phyloP scores from a whole-genome alignment of 768 basidiomycete genomes.

The Xerocomus potaroensis region DNA sequence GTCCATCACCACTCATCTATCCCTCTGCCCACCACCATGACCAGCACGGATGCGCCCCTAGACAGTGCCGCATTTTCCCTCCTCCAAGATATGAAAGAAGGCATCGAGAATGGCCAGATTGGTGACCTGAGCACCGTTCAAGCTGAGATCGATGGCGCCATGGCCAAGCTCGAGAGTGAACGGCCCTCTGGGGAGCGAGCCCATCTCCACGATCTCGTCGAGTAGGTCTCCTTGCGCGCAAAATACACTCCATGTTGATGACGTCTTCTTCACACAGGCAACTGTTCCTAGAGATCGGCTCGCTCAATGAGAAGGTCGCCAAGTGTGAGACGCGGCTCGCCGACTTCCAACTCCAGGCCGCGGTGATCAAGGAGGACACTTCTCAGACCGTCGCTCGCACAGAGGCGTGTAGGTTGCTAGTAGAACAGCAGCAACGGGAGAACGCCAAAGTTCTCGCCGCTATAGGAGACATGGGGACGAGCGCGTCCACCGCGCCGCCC shows the following conservation, averaged over 20 bases:
- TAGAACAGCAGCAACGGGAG: background rate
- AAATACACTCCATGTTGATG: background rate
- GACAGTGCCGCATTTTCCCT: conserved; percentile 6
- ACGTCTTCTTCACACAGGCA: conserved; percentile 3
- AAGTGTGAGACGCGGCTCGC: conserved; percentile 11
- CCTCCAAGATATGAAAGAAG: conserved; percentile 8
- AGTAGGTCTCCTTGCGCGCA: background rate
- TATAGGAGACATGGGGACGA: background rate
- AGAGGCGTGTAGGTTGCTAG: conserved; percentile 3
- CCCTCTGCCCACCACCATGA: conserved; percentile 7
- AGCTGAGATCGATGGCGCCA: conserved; percentile 11
- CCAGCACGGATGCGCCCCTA: background rate
- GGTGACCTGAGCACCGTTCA: background rate
- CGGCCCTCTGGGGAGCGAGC: background rate
- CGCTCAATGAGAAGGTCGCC: conserved; percentile 1
- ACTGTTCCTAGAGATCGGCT: conserved; percentile 7
- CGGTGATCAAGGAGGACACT: conserved; percentile 7
- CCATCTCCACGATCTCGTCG: conserved; percentile 1
- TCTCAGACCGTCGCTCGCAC: background rate
- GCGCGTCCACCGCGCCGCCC: background rate
- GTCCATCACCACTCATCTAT: background rate
- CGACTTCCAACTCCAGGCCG: background rate
- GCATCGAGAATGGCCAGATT: conserved; percentile 12
- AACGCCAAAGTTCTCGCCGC: conserved; percentile 1
- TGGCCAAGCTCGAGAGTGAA: conserved; percentile 4